These are phyloP conservation scores for Xylaria arbuscula DNA, from an alignment of 2,329 filamentous ascomycete species.

Conservation along the genomic window DNA sequence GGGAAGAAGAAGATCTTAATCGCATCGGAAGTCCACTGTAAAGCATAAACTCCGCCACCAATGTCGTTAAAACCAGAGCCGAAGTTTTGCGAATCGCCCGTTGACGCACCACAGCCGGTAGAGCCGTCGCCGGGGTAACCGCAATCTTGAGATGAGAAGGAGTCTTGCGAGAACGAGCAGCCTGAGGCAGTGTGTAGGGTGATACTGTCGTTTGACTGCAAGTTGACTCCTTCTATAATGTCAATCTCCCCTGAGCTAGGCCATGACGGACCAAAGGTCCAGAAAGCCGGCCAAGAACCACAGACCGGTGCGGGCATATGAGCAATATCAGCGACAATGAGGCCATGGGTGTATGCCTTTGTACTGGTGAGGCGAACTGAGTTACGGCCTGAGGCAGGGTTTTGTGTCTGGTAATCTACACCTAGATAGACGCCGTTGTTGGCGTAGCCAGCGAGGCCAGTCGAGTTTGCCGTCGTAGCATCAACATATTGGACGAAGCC, in stretches of 20 bases:
- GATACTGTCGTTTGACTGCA: constrained; percentile 67
- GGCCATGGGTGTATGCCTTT: constrained; percentile 72
- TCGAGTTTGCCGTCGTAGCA: constrained; percentile 65
- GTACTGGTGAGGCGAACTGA: constrained; percentile 78
- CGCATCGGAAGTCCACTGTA: constrained; percentile 77
- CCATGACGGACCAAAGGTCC: constrained; percentile 76
- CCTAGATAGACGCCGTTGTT: constrained; percentile 73
- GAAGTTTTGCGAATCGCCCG: constrained; percentile 65
- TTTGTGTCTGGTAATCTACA: constrained; percentile 70
- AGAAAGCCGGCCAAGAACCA: constrained; percentile 82
- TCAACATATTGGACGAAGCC: constrained; percentile 79
- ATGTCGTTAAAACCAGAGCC: constrained; percentile 77
- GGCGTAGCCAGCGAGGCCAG: constrained; percentile 67
- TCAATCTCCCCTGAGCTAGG: constrained; percentile 79
- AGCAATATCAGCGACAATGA: constrained; percentile 77
- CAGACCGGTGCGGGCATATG: constrained; percentile 81
- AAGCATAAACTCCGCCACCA: constrained; percentile 77
- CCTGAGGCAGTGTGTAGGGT: constrained; percentile 74
- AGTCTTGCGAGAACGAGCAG: constrained; percentile 63
- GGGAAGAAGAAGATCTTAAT: constrained; percentile 89
- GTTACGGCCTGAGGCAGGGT: constrained; percentile 68
- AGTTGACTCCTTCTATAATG: constrained; percentile 82
- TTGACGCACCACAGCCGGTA: constrained; percentile 69
- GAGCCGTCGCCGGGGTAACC: constrained; percentile 61
- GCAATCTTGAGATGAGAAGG: constrained; percentile 65